Evolutionary conservation across 2,329 filamentous ascomycete genomes (phyloP).

Genomic region (Claviceps citrina): DNA sequence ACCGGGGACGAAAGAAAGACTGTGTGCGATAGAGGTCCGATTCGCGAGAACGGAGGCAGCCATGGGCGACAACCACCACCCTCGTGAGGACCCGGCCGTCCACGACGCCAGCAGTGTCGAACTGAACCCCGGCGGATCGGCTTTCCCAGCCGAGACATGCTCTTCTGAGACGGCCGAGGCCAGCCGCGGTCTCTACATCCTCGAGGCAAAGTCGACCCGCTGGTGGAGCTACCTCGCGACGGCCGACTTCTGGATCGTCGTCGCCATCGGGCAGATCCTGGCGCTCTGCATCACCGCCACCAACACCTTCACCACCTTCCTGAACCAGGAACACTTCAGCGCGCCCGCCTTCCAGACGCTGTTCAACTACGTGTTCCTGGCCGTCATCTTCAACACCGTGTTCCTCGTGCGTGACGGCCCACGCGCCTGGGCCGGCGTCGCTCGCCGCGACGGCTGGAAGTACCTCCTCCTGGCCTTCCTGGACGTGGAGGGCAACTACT

Average conservation of each 20-base stretch:
- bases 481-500: conserved; percentile 96
- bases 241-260: conserved; percentile 72
- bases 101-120: conserved; percentile 6
- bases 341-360: conserved; percentile 93
- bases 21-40: conserved; percentile 12
- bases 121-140: conserved; percentile 1
- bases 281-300: conserved; percentile 83
- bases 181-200: conserved; percentile 34
- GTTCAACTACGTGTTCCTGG: conserved; percentile 83
- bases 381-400: conserved; percentile 64
- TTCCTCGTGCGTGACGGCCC: conserved; percentile 69
- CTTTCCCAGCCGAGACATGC: conserved; percentile 5
- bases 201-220: conserved; percentile 37
- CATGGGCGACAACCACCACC: neutral
- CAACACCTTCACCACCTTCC: conserved; percentile 74
- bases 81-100: neutral
- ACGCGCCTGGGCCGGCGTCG: conserved; percentile 48
- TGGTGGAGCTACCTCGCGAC: conserved; percentile 70
- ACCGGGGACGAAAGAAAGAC: conserved; percentile 40
- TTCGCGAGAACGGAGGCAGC: no score
- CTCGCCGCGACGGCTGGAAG: conserved; percentile 69
- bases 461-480: conserved; percentile 86
- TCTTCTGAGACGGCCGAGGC: conserved; percentile 22
- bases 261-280: conserved; percentile 68
- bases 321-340: conserved; percentile 49